A percentile compares a stretch with the other conserved stretches of the same genome.
These are phyloP conservation scores for Candolleomyces eurysporus DNA, from an alignment of 768 basidiomycete genomes.

Conservation along the genomic window DNA sequence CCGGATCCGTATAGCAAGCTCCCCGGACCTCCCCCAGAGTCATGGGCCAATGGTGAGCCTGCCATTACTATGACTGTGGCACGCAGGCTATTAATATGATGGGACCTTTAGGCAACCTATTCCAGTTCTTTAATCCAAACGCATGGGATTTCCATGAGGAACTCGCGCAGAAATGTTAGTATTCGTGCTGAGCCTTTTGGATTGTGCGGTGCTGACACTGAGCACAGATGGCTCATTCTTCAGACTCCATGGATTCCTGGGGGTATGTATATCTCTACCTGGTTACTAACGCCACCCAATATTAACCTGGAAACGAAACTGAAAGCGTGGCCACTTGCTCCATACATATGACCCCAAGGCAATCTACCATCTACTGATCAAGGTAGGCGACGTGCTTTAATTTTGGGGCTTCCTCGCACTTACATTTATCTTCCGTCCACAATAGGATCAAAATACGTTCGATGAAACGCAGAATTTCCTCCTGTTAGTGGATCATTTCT, in stretches of 20 bases:
- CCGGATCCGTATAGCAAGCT: conserved; percentile 28
- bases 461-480: no score
- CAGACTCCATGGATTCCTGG: no score
- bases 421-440: background rate
- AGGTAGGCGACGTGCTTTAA: conserved; percentile 28
- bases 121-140: conserved; percentile 29
- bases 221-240: no score
- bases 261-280: no score
- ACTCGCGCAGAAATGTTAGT: no score
- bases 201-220: no score
- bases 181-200: no score
- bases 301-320: no score
- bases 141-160: conserved; percentile 26
- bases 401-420: background rate
- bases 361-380: conserved; percentile 42
- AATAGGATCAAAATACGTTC: conserved; percentile 23
- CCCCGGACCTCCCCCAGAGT: conserved; percentile 34
- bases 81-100: background rate
- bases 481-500: no score
- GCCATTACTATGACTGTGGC: background rate
- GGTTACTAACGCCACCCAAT: no score
- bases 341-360: conserved; percentile 38
- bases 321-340: no score
- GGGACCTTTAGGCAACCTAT: conserved; percentile 28
- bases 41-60: conserved; percentile 30